Base-by-base conservation (phyloP, 441 rosid genomes). In the Eruca vesicaria region DNA sequence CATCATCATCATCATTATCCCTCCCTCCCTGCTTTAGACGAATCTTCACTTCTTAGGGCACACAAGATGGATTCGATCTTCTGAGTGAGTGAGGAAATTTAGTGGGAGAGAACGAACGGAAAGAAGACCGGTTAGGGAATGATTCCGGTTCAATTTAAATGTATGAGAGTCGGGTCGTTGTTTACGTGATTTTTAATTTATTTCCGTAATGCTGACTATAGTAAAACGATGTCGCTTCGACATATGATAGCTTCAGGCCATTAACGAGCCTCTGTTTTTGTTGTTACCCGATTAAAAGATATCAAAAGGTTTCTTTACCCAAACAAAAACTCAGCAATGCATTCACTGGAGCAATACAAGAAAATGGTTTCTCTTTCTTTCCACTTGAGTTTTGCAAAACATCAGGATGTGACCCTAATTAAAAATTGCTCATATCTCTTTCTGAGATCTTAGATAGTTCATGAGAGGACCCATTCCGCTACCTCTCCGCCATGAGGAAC, bases 381-480 rank as follows among this genome's bases (percentile, higher is more conserved):
- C 6, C 45, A 18, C 76, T 10, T 45, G 45, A 48, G 36, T 64
- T 70, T 68, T 28, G 3, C 9, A 33, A 56, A 15, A 10, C 43
- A 70, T 35, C 28, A 58, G 63, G 36, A 71, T 35, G 63, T 36
- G n/a, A 18, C 3, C 65, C 26, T 57, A 58, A 5, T 14, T 50
- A 50, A 50, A n/a, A n/a, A n/a, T 38, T 19, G 41, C 72, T 88
- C 74, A 84, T 9, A 86, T 69, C 63, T 69, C 88, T 62, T 89
- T 85, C 78, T 90, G 95, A 21, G 91, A 80, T 73, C 96, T 86
- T 74, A 95, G 81, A 61, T 85, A 75, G 23, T 93, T 89, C 89
- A 93, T 76, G 5, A 90, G 87, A 14, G 95, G 99, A 73, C 97
- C 98, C 66, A 95, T 71, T 2, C 97, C 96, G 50, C 98, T 84